Evolutionary conservation across 306 rosid species (phyloP).

Genomic region (Crotalaria pallida): DNA sequence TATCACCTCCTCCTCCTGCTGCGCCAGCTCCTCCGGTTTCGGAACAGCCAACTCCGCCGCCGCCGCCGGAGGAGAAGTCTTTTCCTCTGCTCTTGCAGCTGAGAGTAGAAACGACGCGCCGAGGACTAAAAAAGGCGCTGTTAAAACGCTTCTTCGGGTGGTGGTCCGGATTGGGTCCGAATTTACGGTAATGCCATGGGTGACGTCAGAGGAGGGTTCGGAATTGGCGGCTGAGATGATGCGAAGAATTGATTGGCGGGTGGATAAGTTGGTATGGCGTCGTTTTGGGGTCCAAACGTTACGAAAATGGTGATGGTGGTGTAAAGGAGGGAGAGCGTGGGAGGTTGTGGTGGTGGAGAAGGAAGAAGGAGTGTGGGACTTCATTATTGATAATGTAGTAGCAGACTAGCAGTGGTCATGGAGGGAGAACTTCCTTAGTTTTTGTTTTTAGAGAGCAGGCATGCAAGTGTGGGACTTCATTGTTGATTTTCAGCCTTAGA

Average conservation of each 20-base stretch:
- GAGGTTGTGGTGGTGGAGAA: slow-evolving; percentile 28
- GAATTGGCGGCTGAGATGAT: slow-evolving; percentile 9
- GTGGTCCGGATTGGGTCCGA: too few relatives aligned
- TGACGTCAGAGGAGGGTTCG: neutral
- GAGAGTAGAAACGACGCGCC: slow-evolving; percentile 65
- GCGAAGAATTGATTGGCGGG: slow-evolving; percentile 13
- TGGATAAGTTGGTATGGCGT: slow-evolving; percentile 11
- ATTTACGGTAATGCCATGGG: neutral
- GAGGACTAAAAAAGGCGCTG: slow-evolving; percentile 51
- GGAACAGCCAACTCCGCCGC: neutral
- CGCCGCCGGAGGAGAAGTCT: slow-evolving; percentile 9
- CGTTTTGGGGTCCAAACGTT: slow-evolving; percentile 22
- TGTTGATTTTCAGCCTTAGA: slow-evolving; percentile 18
- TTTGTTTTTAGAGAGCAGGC: neutral
- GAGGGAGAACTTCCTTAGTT: neutral
- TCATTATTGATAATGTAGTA: slow-evolving; percentile 43
- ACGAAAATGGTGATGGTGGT: slow-evolving; percentile 9
- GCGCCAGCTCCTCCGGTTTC: slow-evolving; percentile 36
- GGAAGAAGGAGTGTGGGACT: slow-evolving; percentile 42
- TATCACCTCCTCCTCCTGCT: slow-evolving; percentile 49
- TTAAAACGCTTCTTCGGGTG: slow-evolving; percentile 51
- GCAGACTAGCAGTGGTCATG: slow-evolving; percentile 25
- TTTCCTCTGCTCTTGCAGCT: slow-evolving; percentile 50
- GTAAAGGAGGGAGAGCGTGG: slow-evolving; percentile 8
- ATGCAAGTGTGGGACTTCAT: neutral